Base-by-base conservation (phyloP, 495 filamentous ascomycete species). In the Neurospora sp. region DNA sequence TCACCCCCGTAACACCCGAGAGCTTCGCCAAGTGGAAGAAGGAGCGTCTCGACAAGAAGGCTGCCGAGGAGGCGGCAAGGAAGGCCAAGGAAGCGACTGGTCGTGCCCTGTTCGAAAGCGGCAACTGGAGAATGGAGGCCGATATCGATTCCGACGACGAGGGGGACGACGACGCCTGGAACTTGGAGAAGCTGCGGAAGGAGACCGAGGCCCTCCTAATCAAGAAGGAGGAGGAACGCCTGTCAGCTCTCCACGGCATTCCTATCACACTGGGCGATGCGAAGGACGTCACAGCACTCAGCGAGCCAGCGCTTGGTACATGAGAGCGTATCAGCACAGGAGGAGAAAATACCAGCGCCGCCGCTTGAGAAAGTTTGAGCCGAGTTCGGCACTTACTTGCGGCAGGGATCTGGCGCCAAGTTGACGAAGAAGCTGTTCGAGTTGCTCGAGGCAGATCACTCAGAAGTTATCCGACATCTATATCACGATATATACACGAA, bases 1-100 rank as follows among this genome's bases (percentile, higher is more conserved):
- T 97, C 72, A 99, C 96, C 31, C 96, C 96, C 23, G 96, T 99
- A 72, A 99, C 90, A 4, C 90, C 91, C 8, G 95, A 98, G 80
- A 88, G 88, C 2, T 99, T 99, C 80, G 93, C 93, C 71, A 92
- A 92, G 74, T 99, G 96, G 95, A 99, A 98, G 88, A 91, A 93
- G 83, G 91, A 94, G 69, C 91, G 96, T 62, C 81, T 98, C 77
- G 91, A 93, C 82, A 99, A 99, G 90, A 98, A 97, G 86, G 91
- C 91, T 23, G 96, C 91, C 40, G 96, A 98, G 78, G 91, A 93
- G 73, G 89, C 97, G 81, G 94, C 95, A 40, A 87, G 90, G 77
- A 86, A 91, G 81, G 93, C 93, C 75, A 98, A 97, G 86, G 96
- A 99, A 77, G 94, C 93, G 20, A 99, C 96, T 38, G 96, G 96